Evolutionary conservation across 2,329 filamentous ascomycete species (phyloP), one percentile per base, ranked within the genome.

Genomic region (Dothiorella sarmentorum): DNA sequence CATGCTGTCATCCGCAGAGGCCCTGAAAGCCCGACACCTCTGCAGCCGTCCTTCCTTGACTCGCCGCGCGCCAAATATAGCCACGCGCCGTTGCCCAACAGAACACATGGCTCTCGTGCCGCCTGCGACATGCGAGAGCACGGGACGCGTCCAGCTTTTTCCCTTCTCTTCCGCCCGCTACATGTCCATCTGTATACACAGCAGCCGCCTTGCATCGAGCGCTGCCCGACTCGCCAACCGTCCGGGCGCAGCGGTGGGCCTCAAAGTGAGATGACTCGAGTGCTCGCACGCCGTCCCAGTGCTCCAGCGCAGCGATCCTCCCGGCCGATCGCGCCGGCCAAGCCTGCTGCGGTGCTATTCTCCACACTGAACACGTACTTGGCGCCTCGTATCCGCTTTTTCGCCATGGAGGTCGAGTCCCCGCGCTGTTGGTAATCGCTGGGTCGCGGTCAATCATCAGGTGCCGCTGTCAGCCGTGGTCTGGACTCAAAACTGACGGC

Each of bases 271-370:
- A 31, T 7, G 22, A 44, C 7, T 44, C 22, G 15, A 44, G 13
- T 27, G 18, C n/a, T 18, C n/a, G n/a, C 18, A 22, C n/a, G 4
- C 24, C 26, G 26, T n/a, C 26, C 26, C 43, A 11, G 18, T 22
- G 29, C 31, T 35, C 47, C 31, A 35, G 31, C 38, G 27, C 52
- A 56, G 24, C 27, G 52, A 44, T 56, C 40, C 26, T 56, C 52
- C 38, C 37, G 52, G 52, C 27, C 20, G 52, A 56, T 56, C 52
- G 33, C 26, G 52, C 33, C 22, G 49, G 49, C 49, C 49, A 53
- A 42, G 49, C 35, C 40, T 22, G 24, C 40, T 13, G 52, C 52
- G 15, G 29, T 10, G 27, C 38, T 26, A 27, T 56, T 56, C 52
- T 56, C 52, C 52, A 56, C 52, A 44, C 17, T 27, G 38, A 31